phyloP scores from a whole-genome alignment of 371 early-diverging fungal species.

The Mucor circinelloides region DNA sequence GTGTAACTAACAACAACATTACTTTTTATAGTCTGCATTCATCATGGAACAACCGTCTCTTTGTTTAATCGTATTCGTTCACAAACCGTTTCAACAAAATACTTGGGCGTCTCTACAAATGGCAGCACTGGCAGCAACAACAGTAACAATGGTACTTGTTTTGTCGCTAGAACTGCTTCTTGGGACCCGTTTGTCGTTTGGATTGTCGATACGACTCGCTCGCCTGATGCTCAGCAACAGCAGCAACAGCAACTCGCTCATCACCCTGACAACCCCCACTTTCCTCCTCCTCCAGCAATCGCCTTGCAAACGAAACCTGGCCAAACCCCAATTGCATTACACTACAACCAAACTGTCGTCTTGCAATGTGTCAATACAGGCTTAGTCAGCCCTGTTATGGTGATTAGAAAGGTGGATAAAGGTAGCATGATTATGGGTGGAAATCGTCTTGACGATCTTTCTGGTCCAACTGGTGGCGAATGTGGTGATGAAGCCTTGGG shows the following conservation, averaged over 20 bases:
- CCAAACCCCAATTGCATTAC: slow-evolving; percentile 70
- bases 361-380: slow-evolving; percentile 83
- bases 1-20: slow-evolving; percentile 13
- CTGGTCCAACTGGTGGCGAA: slow-evolving; percentile 55
- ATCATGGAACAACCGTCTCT: slow-evolving; percentile 81
- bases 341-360: slow-evolving; percentile 83
- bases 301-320: slow-evolving; percentile 73
- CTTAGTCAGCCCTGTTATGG: slow-evolving; percentile 80
- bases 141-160: slow-evolving; percentile 60
- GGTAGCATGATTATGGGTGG: slow-evolving; percentile 80
- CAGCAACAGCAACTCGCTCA: slow-evolving; percentile 38
- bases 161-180: slow-evolving; percentile 75
- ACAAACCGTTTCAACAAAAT: slow-evolving; percentile 88
- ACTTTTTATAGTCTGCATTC: slow-evolving; percentile 67
- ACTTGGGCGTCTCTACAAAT: slow-evolving; percentile 66
- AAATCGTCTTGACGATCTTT: slow-evolving; percentile 53
- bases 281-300: slow-evolving; percentile 78
- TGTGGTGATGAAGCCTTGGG: slow-evolving; percentile 54
- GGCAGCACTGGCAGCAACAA: not conserved
- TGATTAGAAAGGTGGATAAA: slow-evolving; percentile 83
- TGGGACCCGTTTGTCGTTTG: slow-evolving; percentile 93
- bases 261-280: slow-evolving; percentile 58
- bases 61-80: slow-evolving; percentile 86
- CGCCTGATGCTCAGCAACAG: slow-evolving; percentile 29
- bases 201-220: slow-evolving; percentile 72